phyloP scores from a whole-genome alignment of 2,329 filamentous ascomycete species.

The Elsinoe batatas region DNA sequence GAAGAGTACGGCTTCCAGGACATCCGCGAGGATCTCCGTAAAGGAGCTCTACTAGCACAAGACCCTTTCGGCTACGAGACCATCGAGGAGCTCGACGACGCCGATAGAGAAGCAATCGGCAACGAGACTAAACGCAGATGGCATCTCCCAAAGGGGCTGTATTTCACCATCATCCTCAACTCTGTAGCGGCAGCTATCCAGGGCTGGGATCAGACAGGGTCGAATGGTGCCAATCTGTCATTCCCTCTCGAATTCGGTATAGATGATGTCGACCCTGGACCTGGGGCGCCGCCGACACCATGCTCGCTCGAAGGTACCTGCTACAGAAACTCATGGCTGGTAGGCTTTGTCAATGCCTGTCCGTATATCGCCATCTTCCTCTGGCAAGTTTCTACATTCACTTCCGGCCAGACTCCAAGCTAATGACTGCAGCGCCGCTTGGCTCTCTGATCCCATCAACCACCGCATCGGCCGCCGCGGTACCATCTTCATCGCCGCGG shows the following conservation, averaged over 20 bases:
- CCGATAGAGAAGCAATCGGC: constrained; percentile 50
- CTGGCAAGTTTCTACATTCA: not conserved
- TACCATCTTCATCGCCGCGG: constrained; percentile 28
- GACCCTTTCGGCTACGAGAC: constrained; percentile 53
- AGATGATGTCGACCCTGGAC: constrained; percentile 28
- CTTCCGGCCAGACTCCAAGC: too few species aligned
- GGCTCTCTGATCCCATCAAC: constrained; percentile 22
- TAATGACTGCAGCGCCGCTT: constrained; percentile 16
- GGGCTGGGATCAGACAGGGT: constrained; percentile 47
- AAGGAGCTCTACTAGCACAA: constrained; percentile 64
- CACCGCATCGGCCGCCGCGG: constrained; percentile 25
- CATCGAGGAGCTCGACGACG: constrained; percentile 50
- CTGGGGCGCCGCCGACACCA: constrained; percentile 24
- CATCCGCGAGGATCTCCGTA: constrained; percentile 49
- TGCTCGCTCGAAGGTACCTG: constrained; percentile 21
- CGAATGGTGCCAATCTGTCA: constrained; percentile 46
- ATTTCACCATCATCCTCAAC: constrained; percentile 56
- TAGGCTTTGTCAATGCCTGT: constrained; percentile 56
- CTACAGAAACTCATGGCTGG: constrained; percentile 41
- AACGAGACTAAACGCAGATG: constrained; percentile 57
- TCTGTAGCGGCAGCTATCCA: constrained; percentile 60
- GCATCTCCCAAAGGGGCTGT: constrained; percentile 50
- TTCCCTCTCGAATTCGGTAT: constrained; percentile 49
- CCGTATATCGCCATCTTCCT: constrained; percentile 35
- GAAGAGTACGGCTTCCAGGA: constrained; percentile 48